phyloP scores from a whole-genome alignment of 257 asterid genomes.

The Ilex aquifolium region DNA sequence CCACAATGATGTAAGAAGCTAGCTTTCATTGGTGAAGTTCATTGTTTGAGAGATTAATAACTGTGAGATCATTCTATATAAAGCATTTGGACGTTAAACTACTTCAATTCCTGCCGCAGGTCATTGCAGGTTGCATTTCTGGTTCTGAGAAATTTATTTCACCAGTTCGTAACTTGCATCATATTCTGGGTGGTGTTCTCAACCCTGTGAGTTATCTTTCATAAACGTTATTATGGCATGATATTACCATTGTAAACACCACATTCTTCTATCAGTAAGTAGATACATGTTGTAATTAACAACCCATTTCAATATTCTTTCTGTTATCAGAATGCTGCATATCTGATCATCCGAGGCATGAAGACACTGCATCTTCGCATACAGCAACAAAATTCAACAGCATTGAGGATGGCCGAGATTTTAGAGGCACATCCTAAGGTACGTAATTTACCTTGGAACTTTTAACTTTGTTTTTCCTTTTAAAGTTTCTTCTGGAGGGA shows the following conservation, averaged over 20 bases:
- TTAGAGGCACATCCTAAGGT: constrained; percentile 99
- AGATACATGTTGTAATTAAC: too few relatives aligned
- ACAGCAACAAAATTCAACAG: constrained; percentile 94
- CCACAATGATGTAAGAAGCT: constrained; percentile 81
- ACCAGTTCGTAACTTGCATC: constrained; percentile 71
- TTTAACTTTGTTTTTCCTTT: not conserved
- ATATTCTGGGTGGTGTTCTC: constrained; percentile 83
- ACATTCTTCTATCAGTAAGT: too few relatives aligned
- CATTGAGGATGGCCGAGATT: constrained; percentile 90
- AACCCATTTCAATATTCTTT: constrained; percentile 4
- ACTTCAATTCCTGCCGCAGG: constrained; percentile 36
- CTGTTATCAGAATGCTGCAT: constrained; percentile 74
- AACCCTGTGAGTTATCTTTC: constrained; percentile 63
- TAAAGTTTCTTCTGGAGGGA: constrained; percentile 4
- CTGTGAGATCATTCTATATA: constrained; percentile 2
- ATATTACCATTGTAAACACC: too few relatives aligned
- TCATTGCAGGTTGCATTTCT: constrained; percentile 82
- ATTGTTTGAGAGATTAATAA: not conserved
- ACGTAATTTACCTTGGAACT: constrained; percentile 7
- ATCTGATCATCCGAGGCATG: constrained; percentile 92
- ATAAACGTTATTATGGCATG: too few relatives aligned
- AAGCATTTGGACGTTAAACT: constrained; percentile 6
- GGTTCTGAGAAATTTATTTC: constrained; percentile 76
- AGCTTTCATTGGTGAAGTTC: constrained; percentile 1
- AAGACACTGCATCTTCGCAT: constrained; percentile 97